These are phyloP conservation scores for Alternaria viburni DNA, from an alignment of 2,329 filamentous ascomycete species.

Conservation along the genomic window DNA sequence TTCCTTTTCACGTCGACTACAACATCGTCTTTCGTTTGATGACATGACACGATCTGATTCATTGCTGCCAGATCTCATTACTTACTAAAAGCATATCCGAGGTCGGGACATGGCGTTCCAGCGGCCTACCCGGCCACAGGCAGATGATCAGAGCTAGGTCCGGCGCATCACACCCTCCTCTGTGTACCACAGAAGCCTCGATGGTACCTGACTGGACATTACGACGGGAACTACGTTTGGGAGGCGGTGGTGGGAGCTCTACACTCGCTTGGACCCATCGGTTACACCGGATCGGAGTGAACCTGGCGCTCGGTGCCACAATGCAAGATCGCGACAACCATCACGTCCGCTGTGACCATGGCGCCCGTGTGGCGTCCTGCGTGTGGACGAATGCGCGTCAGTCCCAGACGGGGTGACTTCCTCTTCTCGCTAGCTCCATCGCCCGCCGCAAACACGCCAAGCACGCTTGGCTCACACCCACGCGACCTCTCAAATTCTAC, in stretches of 20 bases:
- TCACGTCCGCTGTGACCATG: conserved; percentile 35
- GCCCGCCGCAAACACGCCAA: conserved; percentile 24
- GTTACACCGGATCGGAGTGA: conserved; percentile 44
- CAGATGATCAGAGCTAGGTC: background rate
- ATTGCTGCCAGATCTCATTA: background rate
- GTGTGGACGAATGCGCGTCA: conserved; percentile 42
- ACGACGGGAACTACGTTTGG: conserved; percentile 11
- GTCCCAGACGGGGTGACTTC: conserved; percentile 25
- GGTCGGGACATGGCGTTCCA: background rate
- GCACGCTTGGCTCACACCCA: conserved; percentile 35
- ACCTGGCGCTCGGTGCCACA: conserved; percentile 46
- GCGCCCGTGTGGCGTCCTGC: conserved; percentile 43
- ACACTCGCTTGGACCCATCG: conserved; percentile 23
- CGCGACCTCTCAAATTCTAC: conserved; percentile 33
- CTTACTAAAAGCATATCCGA: background rate
- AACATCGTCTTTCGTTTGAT: background rate
- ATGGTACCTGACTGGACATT: background rate
- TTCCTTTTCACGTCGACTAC: background rate
- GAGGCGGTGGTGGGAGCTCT: conserved; percentile 15
- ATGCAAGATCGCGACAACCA: conserved; percentile 48
- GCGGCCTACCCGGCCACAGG: background rate
- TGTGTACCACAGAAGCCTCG: background rate
- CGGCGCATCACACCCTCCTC: background rate
- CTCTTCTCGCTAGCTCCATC: conserved; percentile 28
- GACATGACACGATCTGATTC: background rate